Conservation (phyloP, 148 eudicot genomes). For the Rhododendron kiyosumense region DNA sequence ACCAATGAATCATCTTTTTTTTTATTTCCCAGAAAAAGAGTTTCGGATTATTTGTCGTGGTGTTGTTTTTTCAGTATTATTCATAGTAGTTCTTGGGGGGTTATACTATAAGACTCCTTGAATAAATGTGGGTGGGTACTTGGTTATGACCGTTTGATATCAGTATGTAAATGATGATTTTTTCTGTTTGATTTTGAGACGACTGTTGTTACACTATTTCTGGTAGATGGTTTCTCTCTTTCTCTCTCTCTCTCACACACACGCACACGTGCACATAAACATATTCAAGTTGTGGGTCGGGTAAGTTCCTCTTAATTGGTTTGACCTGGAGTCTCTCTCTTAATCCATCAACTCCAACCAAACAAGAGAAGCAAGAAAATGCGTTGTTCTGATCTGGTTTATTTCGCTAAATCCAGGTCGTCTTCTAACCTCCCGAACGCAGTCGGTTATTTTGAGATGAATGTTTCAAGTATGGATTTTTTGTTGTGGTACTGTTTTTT, state of each 20-base stretch:
- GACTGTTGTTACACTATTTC: neutral
- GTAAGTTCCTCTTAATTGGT: neutral
- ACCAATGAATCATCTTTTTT: neutral
- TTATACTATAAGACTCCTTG: neutral
- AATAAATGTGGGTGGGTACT: neutral
- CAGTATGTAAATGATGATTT: neutral
- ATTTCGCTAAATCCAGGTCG: slow-evolving; percentile 64
- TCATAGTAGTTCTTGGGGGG: neutral
- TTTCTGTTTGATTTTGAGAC: neutral
- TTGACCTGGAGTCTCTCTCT: neutral
- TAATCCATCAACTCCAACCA: slow-evolving; percentile 24
- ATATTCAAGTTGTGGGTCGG: neutral
- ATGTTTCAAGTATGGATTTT: neutral
- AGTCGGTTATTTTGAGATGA: slow-evolving; percentile 28
- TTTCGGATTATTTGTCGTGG: neutral
- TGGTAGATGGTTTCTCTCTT: neutral
- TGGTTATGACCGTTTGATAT: neutral
- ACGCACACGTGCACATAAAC: neutral
- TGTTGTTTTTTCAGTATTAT: neutral
- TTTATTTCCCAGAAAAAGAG: neutral
- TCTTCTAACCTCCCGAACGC: slow-evolving; percentile 41
- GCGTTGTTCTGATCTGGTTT: slow-evolving; percentile 71
- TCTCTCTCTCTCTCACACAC: neutral
- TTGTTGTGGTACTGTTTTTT: neutral
- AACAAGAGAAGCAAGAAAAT: slow-evolving; percentile 61